These are phyloP conservation scores for Achaetomium macrosporum DNA, from an alignment of 2,329 filamentous ascomycete genomes.

Conservation along the genomic window DNA sequence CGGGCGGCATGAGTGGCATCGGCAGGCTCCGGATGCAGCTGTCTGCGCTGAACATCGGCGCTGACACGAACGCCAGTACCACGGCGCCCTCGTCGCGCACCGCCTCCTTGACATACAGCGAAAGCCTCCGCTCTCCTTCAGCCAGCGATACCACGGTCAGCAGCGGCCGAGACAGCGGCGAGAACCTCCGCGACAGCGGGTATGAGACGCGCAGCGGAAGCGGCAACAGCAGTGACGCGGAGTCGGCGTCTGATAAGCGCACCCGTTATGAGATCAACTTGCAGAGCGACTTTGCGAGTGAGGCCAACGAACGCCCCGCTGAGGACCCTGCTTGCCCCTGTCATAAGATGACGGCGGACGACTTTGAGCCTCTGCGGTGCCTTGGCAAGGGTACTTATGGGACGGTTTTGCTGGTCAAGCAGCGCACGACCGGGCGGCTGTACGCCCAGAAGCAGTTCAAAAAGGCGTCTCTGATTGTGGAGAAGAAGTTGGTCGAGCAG, in stretches of 20 bases:
- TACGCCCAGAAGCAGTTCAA: conserved; percentile 99
- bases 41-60: conserved; percentile 68
- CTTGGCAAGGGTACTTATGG: conserved; percentile 95
- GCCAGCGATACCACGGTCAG: conserved; percentile 46
- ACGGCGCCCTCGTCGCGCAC: conserved; percentile 40
- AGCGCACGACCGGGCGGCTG: conserved; percentile 76
- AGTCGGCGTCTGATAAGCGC: conserved; percentile 62
- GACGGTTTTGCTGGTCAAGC: conserved; percentile 89
- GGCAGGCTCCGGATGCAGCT: conserved; percentile 76
- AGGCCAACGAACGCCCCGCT: conserved; percentile 46
- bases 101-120: conserved; percentile 50
- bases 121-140: conserved; percentile 36
- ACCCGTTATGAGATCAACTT: conserved; percentile 82
- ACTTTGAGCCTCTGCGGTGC: conserved; percentile 87
- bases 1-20: conserved; percentile 61
- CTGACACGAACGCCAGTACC: conserved; percentile 38
- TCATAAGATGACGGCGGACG: conserved; percentile 84
- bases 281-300: conserved; percentile 78
- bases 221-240: conserved; percentile 55
- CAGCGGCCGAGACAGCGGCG: conserved; percentile 49
- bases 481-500: conserved; percentile 93
- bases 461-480: conserved; percentile 90
- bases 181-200: conserved; percentile 35
- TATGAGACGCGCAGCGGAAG: conserved; percentile 48
- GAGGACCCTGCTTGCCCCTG: conserved; percentile 50